Evolutionary conservation across 495 filamentous ascomycete genomes (phyloP).

Genomic region (Tuber indicum): DNA sequence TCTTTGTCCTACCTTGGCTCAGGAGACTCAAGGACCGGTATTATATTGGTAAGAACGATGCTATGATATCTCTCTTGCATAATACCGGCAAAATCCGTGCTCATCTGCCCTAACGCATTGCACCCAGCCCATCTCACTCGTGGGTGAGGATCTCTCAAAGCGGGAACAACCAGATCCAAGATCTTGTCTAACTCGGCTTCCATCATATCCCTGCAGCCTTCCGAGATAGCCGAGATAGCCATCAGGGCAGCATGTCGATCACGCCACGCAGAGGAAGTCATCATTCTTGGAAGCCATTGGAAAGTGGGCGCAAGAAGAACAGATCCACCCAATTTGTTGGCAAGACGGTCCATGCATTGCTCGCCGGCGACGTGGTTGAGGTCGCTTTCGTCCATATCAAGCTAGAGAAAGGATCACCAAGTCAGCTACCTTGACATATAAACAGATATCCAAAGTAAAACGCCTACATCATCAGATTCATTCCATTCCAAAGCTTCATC

Average conservation of each 20-base stretch:
- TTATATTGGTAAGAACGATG: constrained; percentile 77
- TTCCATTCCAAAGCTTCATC: constrained; percentile 96
- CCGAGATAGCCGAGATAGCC: constrained; percentile 98
- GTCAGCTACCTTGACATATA: background rate
- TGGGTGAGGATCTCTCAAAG: constrained; percentile 83
- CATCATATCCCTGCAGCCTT: constrained; percentile 96
- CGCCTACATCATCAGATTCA: constrained; percentile 75
- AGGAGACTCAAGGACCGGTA: constrained; percentile 80
- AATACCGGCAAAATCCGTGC: constrained; percentile 95
- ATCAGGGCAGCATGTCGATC: constrained; percentile 96
- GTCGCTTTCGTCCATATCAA: constrained; percentile 93
- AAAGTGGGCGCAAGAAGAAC: constrained; percentile 89
- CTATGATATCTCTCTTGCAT: constrained; percentile 97
- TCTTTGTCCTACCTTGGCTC: constrained; percentile 56
- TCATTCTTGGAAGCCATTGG: constrained; percentile 94
- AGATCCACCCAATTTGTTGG: constrained; percentile 90
- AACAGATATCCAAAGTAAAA: constrained; percentile 27
- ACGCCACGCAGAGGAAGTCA: constrained; percentile 88
- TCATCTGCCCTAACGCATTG: constrained; percentile 99
- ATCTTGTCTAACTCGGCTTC: constrained; percentile 88
- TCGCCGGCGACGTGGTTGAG: constrained; percentile 97
- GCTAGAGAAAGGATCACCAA: constrained; percentile 46
- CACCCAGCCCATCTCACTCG: constrained; percentile 97
- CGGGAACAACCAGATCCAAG: constrained; percentile 83
- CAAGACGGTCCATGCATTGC: constrained; percentile 96